Base-by-base conservation (phyloP, 257 asterid genomes). In the Gentiana dahurica region DNA sequence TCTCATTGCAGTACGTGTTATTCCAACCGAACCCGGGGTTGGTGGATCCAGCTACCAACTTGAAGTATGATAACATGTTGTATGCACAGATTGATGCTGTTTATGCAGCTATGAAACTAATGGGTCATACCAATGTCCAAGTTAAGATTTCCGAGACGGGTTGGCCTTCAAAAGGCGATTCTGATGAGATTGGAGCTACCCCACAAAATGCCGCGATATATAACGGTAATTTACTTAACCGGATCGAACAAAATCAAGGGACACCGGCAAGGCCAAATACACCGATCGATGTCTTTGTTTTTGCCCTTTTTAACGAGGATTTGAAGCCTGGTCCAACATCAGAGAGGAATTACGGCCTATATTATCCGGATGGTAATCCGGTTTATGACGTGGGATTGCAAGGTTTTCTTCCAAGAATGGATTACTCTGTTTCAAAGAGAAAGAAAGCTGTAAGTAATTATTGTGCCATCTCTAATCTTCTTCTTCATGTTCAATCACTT, bases 31-130 rank as follows among this genome's bases (percentile, higher is more conserved):
- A 88, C 34, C 60, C 72, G 0, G 99, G 98, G 43, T 60, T 47
- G 50, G 5, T 57, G 0, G 99, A 92, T 53, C 83, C 99, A 0
- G 43, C 0, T 36, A 68, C 99, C 0, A 77, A 78, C 33, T 39
- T 92, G 46, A 87, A 68, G 53, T 92, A 92, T 49, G 95, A 92
- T 51, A 92, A 92, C 77, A 85, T 92, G 99, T 44, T 92, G 9
- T 85, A 88, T 46, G 99, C 99, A 3, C 94, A 92, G 57, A 71
- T 91, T 32, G 97, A 92, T 61, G 88, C 97, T 4, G 95, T 88
- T 54, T 74, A 85, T 54, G 45, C 77, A 0, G 97, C 99, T 3
- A 81, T 92, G 8, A 65, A 50, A 46, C 80, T 77, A 6, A 10
- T 85, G 62, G 99, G 97, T 3, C 77, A 68, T 36, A 59, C 73